Base-by-base conservation (phyloP, 495 filamentous ascomycete species). In the Oidiodendron maius region DNA sequence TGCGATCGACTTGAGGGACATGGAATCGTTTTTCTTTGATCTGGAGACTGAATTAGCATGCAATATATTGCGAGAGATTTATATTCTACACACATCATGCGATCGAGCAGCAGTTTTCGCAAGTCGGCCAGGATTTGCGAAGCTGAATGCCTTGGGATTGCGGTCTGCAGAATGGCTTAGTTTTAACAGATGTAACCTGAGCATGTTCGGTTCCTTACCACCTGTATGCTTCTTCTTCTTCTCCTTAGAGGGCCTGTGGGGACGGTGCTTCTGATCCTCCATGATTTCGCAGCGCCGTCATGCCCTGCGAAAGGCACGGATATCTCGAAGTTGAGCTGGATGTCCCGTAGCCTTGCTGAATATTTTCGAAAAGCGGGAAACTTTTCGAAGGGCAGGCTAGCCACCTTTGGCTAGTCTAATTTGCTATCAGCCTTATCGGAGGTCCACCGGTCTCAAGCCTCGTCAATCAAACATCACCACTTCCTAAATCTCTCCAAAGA, bases 21-120 rank as follows among this genome's bases (percentile, higher is more conserved):
- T 98, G 93, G 17, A 96, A 71, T 26, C 91, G 76, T 67, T 95
- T 97, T 69, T 98, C 93, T 76, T 87, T 91, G 64, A 95, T 79
- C 83, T 91, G 60, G 34, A 34, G 22, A 15, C n/a, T 34, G 53
- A 34, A 58, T 35, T 21, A n/a, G n/a, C 34, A 6, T 46, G 30
- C 38, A 16, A 20, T 4, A 5, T 1, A 12, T 24, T 24, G 8
- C n/a, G 30, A 32, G 1, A 6, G 21, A 32, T n/a, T n/a, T 8
- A 8, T 34, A 34, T 9, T 8, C 28, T 40, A 9, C 2, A 48
- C 76, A 91, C 89, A 84, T 97, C 91, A 57, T 95, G 86, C 48
- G 90, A 91, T 60, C 93, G 79, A 37, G 86, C 87, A 40, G 89
- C 91, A 56, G 86, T 76, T 57, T 83, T 91, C 51, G 86, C 83